Conservation (phyloP, 306 rosid species). For the Comarum palustre region DNA sequence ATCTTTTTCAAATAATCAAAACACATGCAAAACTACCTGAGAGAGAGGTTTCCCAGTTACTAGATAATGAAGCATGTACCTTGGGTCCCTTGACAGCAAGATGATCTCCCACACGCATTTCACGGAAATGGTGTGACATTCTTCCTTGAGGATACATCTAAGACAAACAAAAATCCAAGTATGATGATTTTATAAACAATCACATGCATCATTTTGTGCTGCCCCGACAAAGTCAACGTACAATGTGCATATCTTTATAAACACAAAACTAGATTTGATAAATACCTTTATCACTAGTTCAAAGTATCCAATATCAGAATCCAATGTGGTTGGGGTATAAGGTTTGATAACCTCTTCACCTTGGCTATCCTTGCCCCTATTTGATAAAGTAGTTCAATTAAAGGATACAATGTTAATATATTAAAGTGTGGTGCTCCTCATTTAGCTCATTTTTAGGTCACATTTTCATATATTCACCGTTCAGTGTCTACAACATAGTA, state of each 20-base stretch:
- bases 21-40: neutral
- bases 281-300: conserved; percentile 89
- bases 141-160: conserved; percentile 99
- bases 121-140: conserved; percentile 99
- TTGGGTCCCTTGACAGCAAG: conserved; percentile 95
- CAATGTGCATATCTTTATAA: neutral
- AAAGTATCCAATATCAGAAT: conserved; percentile 86
- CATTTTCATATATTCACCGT: too few relatives aligned
- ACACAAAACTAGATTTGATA: neutral
- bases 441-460: too few relatives aligned
- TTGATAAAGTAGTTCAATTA: conserved; percentile 19
- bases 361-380: conserved; percentile 86
- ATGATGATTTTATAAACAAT: conserved; percentile 19
- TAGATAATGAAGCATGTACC: conserved; percentile 41
- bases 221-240: neutral
- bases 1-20: neutral
- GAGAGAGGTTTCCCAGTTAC: neutral
- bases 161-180: conserved; percentile 11
- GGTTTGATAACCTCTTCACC: conserved; percentile 91
- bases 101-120: conserved; percentile 80
- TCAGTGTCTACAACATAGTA: too few relatives aligned
- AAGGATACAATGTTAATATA: conserved; percentile 6
- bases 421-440: too few relatives aligned
- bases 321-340: conserved; percentile 93
- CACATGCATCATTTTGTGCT: neutral